Base-by-base conservation (phyloP, 2,329 filamentous ascomycete species). In the Canariomyces notabilis region DNA sequence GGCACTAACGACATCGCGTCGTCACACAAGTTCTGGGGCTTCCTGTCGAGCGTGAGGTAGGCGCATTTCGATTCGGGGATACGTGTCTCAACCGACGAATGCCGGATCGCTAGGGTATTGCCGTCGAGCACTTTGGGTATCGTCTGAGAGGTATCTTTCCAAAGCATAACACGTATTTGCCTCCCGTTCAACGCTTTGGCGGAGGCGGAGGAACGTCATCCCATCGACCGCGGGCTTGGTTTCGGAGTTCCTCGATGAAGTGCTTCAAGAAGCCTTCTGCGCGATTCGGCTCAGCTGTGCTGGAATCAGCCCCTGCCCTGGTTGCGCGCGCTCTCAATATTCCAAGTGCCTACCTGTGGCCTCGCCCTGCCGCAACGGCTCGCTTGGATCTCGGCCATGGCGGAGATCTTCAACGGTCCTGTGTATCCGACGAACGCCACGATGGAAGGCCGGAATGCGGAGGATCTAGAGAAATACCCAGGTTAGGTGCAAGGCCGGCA, bases 341-440 rank as follows among this genome's bases (percentile, higher is more conserved):
- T n/a, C n/a, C n/a, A n/a, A 16, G 7, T 22, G 16, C 60, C 5
- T 62, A 73, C 72, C 68, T 23, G 75, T 76, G 2, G 76, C 76
- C 56, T 79, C 72, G 36, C 76, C 76, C 1, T 67, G 73, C 0
- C 68, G 66, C 8, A 79, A 51, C 6, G 75, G 75, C 41, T 77
- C 72, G 51, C 70, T 64, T 0, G 75, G 74, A 43, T 75, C 66
- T 19, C 72, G 68, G 8, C 76, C 76, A 50, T 78, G 52, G 36
- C 68, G 66, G 15, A 63, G 59, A 50, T 78, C 73, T 55, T 79
- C 61, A 31, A 79, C 67, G 3, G 60, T 64, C 12, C 68, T 67
- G 48, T 79, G 75, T 26, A 79, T 73, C n/a, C 69, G 66, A 6
- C 72, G 71, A 32, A 79, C 76, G 3, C 67, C 68, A 50, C 69